Evolutionary conservation across 768 basidiomycete species (phyloP), one percentile per base, ranked within the genome.

Genomic region (Chalciporus pseudorubinellus): DNA sequence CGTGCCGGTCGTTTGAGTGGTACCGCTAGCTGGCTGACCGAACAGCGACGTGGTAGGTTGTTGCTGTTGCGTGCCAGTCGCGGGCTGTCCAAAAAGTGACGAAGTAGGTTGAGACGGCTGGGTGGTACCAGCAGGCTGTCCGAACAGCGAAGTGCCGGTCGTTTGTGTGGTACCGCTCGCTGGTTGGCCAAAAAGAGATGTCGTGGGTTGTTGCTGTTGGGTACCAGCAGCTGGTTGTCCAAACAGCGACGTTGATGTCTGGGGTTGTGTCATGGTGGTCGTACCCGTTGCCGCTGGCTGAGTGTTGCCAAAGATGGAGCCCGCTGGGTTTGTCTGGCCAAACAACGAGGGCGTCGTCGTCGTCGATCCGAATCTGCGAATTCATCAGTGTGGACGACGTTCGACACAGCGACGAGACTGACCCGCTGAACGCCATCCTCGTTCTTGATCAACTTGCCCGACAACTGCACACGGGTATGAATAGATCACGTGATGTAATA

Each of bases 101-200:
- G 60, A 44, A 10, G 54, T 57, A 12, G 59, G n/a, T 14, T 48
- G 63, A 12, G 29, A 24, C 24, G 24, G 3, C 22, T 60, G 58
- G 3, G 52, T 19, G 26, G 57, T 53, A n/a, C 53, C 44, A n/a
- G 54, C 42, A 14, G 60, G 52, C 20, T 62, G 61, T 5, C 64
- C 65, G 24, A 76, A 75, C 18, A 72, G 26, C 3, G 68, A 46
- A 4, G 71, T 53, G 16, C 51, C 18, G 19, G 62, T 47, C 34
- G 57, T 69, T 31, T 61, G 61, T 48, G 53, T 18, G 10, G 41
- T 24, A 45, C 60, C 47, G 33, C 33, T 34, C 47, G 56, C 57
- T 16, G 66, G 56, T 48, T 75, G 71, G 9, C 77, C 74, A 57
- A 80, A 78, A 18, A 77, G 44, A 1, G 72, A 64, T 2, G 61